A percentile compares a stretch with the other conserved stretches of the same genome.
These are phyloP conservation scores for Ceratobasidium sp. DNA, from an alignment of 1,284 basidiomycete genomes.

Conservation along the genomic window DNA sequence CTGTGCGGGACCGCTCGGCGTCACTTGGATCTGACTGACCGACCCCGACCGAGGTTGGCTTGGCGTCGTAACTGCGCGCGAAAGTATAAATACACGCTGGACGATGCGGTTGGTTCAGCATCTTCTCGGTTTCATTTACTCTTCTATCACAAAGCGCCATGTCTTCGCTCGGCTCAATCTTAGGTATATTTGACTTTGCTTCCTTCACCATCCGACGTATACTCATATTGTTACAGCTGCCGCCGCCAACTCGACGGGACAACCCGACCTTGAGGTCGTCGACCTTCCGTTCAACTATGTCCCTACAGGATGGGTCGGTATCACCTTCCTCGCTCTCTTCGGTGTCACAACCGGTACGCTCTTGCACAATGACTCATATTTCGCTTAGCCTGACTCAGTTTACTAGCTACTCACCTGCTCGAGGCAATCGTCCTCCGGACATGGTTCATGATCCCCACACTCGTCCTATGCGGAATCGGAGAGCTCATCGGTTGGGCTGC, in stretches of 20 bases:
- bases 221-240: neutral
- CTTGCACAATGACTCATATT: neutral
- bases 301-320: slow-evolving; percentile 59
- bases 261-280: no score
- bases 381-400: neutral
- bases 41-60: neutral
- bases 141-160: neutral
- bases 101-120: neutral
- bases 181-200: neutral
- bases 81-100: neutral
- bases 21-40: neutral
- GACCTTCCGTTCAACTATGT: slow-evolving; percentile 54
- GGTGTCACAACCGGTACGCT: slow-evolving; percentile 58
- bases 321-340: slow-evolving; percentile 61
- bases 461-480: slow-evolving; percentile 56
- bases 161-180: neutral
- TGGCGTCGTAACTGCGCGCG: neutral
- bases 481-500: slow-evolving; percentile 63
- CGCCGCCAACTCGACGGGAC: no score
- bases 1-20: neutral
- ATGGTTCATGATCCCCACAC: slow-evolving; percentile 67
- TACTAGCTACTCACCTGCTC: slow-evolving; percentile 60
- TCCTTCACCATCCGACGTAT: neutral
- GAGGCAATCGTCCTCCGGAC: slow-evolving; percentile 63
- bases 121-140: neutral